Percentiles rank a stretch among this genome's conserved stretches.
These are phyloP conservation scores for Panellus pusillus DNA, from an alignment of 768 basidiomycete species.

Conservation along the genomic window DNA sequence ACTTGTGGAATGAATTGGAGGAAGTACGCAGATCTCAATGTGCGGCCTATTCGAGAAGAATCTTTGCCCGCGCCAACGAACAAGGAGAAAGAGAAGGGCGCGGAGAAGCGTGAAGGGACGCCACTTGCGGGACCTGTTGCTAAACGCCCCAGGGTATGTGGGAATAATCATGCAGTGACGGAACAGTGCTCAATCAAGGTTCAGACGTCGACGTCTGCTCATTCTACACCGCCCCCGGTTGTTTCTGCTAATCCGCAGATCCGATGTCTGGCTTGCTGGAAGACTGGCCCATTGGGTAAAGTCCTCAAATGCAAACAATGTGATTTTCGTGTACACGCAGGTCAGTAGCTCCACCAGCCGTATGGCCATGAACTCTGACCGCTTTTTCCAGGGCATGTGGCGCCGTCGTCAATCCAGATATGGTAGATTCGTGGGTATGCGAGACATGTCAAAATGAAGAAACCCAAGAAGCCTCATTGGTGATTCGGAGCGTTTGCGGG, in stretches of 20 bases:
- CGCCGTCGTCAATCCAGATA: slow-evolving; percentile 59
- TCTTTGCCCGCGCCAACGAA: slow-evolving; percentile 42
- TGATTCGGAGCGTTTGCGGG: slow-evolving; percentile 32
- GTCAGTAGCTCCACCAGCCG: slow-evolving; percentile 37
- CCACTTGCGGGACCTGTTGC: slow-evolving; percentile 45
- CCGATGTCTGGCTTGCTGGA: slow-evolving; percentile 74
- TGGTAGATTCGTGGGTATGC: slow-evolving; percentile 78
- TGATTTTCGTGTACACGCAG: slow-evolving; percentile 76
- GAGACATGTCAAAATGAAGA: slow-evolving; percentile 87
- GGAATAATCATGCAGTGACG: background rate
- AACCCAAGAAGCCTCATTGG: slow-evolving; percentile 77
- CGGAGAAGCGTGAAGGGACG: slow-evolving; percentile 67
- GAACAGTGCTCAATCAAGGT: background rate
- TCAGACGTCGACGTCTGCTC: slow-evolving; percentile 49
- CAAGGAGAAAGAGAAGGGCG: slow-evolving; percentile 64
- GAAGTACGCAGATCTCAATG: slow-evolving; percentile 89
- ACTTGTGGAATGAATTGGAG: slow-evolving; percentile 86
- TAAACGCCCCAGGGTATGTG: slow-evolving; percentile 46
- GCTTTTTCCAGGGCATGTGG: slow-evolving; percentile 57
- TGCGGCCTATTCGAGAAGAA: slow-evolving; percentile 71
- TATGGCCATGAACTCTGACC: background rate
- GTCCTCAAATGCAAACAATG: slow-evolving; percentile 84
- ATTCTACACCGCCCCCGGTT: slow-evolving; percentile 67
- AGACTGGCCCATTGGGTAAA: slow-evolving; percentile 71
- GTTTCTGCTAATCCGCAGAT: slow-evolving; percentile 56